Conservation (phyloP, 495 filamentous ascomycete genomes). For the Umbilicaria muhlenbergii region DNA sequence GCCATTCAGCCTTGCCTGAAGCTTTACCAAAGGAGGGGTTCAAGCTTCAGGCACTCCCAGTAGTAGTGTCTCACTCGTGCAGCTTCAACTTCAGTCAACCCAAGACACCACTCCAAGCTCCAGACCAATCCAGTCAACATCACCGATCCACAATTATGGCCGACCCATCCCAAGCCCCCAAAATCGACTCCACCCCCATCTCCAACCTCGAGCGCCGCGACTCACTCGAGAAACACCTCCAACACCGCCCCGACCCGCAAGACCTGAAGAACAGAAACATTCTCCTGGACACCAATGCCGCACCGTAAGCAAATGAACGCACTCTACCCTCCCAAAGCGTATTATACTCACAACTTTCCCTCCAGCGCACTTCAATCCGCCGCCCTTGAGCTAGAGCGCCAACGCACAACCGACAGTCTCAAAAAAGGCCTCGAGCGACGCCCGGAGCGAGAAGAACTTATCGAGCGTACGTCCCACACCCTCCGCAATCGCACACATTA, state of each 20-base stretch:
- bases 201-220: constrained; percentile 66
- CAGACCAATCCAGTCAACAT: too few relatives aligned
- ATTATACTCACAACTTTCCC: background rate
- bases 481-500: too few relatives aligned
- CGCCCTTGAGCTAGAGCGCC: constrained; percentile 47
- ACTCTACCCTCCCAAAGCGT: background rate
- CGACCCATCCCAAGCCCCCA: constrained; percentile 15
- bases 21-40: too few relatives aligned
- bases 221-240: constrained; percentile 76
- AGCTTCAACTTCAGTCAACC: too few relatives aligned
- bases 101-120: too few relatives aligned
- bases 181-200: constrained; percentile 44
- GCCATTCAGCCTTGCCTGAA: too few relatives aligned
- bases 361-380: constrained; percentile 44
- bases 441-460: constrained; percentile 46
- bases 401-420: constrained; percentile 44
- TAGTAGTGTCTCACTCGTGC: too few relatives aligned
- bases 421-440: constrained; percentile 52
- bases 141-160: constrained; percentile 17
- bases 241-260: constrained; percentile 59
- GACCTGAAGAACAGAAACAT: constrained; percentile 69
- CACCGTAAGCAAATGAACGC: constrained; percentile 34
- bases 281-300: constrained; percentile 52
- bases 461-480: constrained; percentile 46
- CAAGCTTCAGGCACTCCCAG: too few relatives aligned